Conservation (phyloP, 2,329 filamentous ascomycete genomes). For the Biscogniauxia mediterranea region DNA sequence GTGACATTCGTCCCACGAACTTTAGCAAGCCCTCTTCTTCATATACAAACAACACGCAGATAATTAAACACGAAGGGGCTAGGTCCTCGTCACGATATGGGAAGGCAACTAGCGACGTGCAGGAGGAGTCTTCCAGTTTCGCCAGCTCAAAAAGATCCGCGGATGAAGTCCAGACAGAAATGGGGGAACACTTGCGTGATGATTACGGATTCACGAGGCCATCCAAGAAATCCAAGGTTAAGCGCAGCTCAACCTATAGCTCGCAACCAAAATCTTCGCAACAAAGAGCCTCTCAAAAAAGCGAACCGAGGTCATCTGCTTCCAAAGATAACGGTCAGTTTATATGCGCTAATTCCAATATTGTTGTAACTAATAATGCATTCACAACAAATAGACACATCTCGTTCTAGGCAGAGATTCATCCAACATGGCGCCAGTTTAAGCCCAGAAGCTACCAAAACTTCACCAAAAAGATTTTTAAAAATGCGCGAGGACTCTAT, state of each 20-base stretch:
- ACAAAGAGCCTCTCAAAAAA: slow-evolving; percentile 14
- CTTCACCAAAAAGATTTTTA: neutral
- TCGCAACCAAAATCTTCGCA: slow-evolving; percentile 16
- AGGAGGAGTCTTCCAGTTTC: slow-evolving; percentile 15
- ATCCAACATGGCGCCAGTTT: slow-evolving; percentile 1
- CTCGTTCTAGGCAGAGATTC: neutral
- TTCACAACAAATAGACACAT: neutral
- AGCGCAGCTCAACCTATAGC: slow-evolving; percentile 7
- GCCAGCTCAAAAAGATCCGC: slow-evolving; percentile 25
- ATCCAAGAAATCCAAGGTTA: slow-evolving; percentile 6
- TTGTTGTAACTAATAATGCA: neutral
- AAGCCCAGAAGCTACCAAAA: slow-evolving; percentile 4
- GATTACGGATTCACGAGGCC: slow-evolving; percentile 12
- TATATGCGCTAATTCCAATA: neutral
- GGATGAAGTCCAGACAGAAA: slow-evolving; percentile 10
- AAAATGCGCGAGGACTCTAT: neutral
- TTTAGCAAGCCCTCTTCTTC: slow-evolving; percentile 25
- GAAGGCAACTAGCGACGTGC: slow-evolving; percentile 1
- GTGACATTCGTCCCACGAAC: slow-evolving; percentile 34
- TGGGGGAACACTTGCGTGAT: slow-evolving; percentile 14
- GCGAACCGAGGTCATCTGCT: slow-evolving; percentile 9
- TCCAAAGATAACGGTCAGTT: slow-evolving; percentile 12
- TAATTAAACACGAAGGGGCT: slow-evolving; percentile 4
- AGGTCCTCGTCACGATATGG: slow-evolving; percentile 3
- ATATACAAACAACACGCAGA: slow-evolving; percentile 5